These are phyloP conservation scores for Phytophthora colocasiae DNA, from an alignment of 352 stramenopile genomes.

Conservation along the genomic window DNA sequence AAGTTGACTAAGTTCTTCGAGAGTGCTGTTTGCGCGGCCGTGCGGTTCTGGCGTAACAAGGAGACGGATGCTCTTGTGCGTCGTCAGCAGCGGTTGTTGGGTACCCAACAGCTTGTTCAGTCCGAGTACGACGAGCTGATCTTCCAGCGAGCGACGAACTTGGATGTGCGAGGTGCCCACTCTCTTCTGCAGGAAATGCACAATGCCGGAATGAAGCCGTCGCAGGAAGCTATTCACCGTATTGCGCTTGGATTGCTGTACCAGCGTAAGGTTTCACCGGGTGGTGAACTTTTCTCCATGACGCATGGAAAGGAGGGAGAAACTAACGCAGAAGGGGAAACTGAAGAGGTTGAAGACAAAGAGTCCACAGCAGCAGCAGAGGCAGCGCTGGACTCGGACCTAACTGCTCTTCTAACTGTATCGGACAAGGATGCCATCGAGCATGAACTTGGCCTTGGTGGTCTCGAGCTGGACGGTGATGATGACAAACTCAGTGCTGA, in stretches of 20 bases:
- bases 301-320: slow-evolving; percentile 6
- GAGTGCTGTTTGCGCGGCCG: slow-evolving; percentile 59
- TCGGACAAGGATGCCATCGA: slow-evolving; percentile 60
- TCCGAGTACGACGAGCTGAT: slow-evolving; percentile 78
- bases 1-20: slow-evolving; percentile 65
- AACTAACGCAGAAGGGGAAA: slow-evolving; percentile 12
- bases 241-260: slow-evolving; percentile 72
- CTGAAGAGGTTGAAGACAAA: slow-evolving; percentile 17
- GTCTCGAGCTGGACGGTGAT: slow-evolving; percentile 52
- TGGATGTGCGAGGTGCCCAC: slow-evolving; percentile 60
- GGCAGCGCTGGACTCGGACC: slow-evolving; percentile 39
- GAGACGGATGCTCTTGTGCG: slow-evolving; percentile 60
- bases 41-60: slow-evolving; percentile 67
- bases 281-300: background rate
- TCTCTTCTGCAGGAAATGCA: slow-evolving; percentile 85
- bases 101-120: slow-evolving; percentile 31
- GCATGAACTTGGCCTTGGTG: slow-evolving; percentile 47
- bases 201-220: slow-evolving; percentile 71
- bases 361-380: slow-evolving; percentile 17
- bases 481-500: slow-evolving; percentile 40
- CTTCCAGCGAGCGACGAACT: slow-evolving; percentile 59
- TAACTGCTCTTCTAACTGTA: slow-evolving; percentile 41
- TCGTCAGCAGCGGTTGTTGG: slow-evolving; percentile 61
- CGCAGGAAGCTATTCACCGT: slow-evolving; percentile 72
- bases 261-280: slow-evolving; percentile 32